Conservation (phyloP, 306 rosid genomes). For the Malus asiatica region DNA sequence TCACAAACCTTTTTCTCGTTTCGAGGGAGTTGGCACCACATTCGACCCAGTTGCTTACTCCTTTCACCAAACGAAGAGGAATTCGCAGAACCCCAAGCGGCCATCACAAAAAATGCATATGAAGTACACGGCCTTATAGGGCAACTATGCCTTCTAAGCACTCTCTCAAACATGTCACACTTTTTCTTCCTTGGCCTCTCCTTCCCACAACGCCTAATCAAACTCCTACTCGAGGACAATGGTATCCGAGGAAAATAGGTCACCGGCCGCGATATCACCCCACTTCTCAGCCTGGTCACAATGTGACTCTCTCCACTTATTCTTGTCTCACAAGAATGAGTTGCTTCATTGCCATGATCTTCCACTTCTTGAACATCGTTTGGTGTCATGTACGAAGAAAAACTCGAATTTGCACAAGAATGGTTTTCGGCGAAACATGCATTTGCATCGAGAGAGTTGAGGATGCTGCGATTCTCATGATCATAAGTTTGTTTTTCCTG, state of each 20-base stretch:
- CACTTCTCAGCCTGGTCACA: conserved; percentile 23
- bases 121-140: conserved; percentile 20
- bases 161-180: conserved; percentile 16
- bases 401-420: background rate
- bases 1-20: conserved; percentile 10
- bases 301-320: background rate
- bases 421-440: background rate
- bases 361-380: conserved; percentile 2
- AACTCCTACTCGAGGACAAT: background rate
- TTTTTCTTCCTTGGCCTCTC: background rate
- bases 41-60: conserved; percentile 13
- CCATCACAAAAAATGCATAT: conserved; percentile 20
- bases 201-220: background rate
- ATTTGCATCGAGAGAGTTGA: background rate
- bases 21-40: conserved; percentile 19
- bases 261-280: conserved; percentile 14
- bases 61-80: conserved; percentile 16
- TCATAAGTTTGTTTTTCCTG: conserved; percentile 2
- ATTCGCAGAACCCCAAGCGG: conserved; percentile 7
- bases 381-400: conserved; percentile 12
- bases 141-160: conserved; percentile 16
- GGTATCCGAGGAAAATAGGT: conserved; percentile 2
- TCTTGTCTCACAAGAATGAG: background rate
- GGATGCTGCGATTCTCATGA: background rate
- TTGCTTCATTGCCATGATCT: background rate